Evolutionary conservation across 495 filamentous ascomycete genomes (phyloP).

Genomic region (Hypoxylon crocopeplum): DNA sequence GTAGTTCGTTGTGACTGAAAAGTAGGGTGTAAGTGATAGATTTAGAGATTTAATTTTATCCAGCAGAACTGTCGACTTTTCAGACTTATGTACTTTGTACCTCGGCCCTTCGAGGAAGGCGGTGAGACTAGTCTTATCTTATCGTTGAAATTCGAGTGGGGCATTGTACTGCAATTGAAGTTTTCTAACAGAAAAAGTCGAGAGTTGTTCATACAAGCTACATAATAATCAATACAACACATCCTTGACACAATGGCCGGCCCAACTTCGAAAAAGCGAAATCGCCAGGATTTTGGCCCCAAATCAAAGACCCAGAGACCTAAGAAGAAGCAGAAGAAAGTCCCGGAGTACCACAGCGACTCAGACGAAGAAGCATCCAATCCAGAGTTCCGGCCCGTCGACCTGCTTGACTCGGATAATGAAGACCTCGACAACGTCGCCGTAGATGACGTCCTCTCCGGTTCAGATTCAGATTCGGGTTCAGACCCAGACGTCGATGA

Average conservation of each 20-base stretch:
- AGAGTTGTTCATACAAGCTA: not conserved
- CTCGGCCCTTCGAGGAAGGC: conserved; percentile 2
- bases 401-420: conserved; percentile 72
- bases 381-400: conserved; percentile 65
- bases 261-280: conserved; percentile 23
- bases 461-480: conserved; percentile 43
- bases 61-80: no score
- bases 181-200: conserved; percentile 24
- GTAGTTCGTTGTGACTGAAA: no score
- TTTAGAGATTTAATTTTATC: no score
- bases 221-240: not conserved
- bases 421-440: conserved; percentile 58
- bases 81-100: no score
- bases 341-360: conserved; percentile 75
- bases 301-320: conserved; percentile 62
- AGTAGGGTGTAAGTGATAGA: no score
- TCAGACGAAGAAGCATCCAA: conserved; percentile 59
- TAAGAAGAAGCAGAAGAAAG: conserved; percentile 74
- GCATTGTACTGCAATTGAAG: conserved; percentile 21
- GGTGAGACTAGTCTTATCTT: conserved; percentile 21
- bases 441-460: conserved; percentile 52
- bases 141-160: conserved; percentile 27
- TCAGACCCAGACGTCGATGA: conserved; percentile 46
- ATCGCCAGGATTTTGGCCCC: conserved; percentile 55
- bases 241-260: conserved; percentile 24